Percentiles rank a stretch among this genome's conserved stretches.
Conservation (phyloP, 2,329 filamentous ascomycete species). For the Stagonosporopsis vannaccii region DNA sequence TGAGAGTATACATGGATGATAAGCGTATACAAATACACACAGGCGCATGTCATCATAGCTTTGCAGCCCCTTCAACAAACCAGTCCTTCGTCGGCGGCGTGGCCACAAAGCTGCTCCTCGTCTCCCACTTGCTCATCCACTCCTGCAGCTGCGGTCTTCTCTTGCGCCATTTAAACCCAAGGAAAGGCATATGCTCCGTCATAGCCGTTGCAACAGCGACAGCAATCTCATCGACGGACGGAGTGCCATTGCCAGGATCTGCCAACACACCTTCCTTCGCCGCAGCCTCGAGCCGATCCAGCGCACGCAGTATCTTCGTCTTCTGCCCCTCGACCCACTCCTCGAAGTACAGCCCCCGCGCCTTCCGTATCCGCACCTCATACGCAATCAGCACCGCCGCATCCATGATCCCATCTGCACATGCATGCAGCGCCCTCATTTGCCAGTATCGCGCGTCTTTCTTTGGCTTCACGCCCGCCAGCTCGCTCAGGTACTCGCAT, state of each 20-base stretch:
- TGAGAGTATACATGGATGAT: too few species aligned
- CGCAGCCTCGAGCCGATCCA: constrained; percentile 36
- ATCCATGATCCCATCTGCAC: constrained; percentile 42
- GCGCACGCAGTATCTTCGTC: constrained; percentile 33
- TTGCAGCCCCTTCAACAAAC: constrained; percentile 14
- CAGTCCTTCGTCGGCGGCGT: constrained; percentile 32
- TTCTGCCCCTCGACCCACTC: constrained; percentile 43
- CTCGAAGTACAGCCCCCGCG: constrained; percentile 29
- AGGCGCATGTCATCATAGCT: constrained; percentile 10
- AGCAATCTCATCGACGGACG: constrained; percentile 33
- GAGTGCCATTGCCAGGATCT: constrained; percentile 14
- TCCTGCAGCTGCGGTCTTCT: constrained; percentile 26
- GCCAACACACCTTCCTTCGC: constrained; percentile 22
- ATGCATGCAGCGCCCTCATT: constrained; percentile 33
- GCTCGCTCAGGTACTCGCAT: constrained; percentile 35
- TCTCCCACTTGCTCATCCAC: constrained; percentile 38
- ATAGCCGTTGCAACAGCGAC: constrained; percentile 29
- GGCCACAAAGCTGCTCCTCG: constrained; percentile 27
- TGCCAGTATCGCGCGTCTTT: constrained; percentile 32
- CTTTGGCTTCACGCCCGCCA: constrained; percentile 18
- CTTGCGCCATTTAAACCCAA: constrained; percentile 29
- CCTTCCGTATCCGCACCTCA: constrained; percentile 37
- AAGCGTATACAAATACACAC: neutral
- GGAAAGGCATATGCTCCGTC: constrained; percentile 16
- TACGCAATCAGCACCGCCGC: constrained; percentile 38